A percentile compares a stretch with the other conserved stretches of the same genome.
phyloP scores from a whole-genome alignment of 2,329 filamentous ascomycete species.

The Colletotrichum somersetense region DNA sequence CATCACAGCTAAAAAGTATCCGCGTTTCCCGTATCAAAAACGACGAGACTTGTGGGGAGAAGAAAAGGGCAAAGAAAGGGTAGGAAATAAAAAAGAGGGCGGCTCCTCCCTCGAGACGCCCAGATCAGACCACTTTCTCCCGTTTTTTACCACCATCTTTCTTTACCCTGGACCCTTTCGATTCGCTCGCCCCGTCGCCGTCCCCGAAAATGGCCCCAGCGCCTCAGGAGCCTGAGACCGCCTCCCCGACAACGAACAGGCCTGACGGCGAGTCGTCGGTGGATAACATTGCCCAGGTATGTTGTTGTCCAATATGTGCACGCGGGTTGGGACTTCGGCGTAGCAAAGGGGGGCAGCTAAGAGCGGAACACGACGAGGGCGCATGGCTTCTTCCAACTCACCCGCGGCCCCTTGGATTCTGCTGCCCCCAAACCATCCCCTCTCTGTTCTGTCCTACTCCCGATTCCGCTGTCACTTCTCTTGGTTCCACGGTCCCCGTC shows the following conservation, averaged over 20 bases:
- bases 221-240: slow-evolving; percentile 37
- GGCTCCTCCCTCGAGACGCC: slow-evolving; percentile 31
- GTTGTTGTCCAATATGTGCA: slow-evolving; percentile 31
- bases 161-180: slow-evolving; percentile 18
- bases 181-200: slow-evolving; percentile 32
- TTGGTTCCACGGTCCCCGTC: slow-evolving; percentile 2
- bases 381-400: slow-evolving; percentile 25
- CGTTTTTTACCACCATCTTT: slow-evolving; percentile 3
- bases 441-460: not conserved
- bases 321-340: slow-evolving; percentile 18
- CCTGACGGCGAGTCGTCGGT: slow-evolving; percentile 37
- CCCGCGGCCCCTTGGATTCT: slow-evolving; percentile 8
- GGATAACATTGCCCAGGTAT: slow-evolving; percentile 42
- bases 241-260: slow-evolving; percentile 39
- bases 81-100: slow-evolving; percentile 36
- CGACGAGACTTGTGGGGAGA: slow-evolving; percentile 14
- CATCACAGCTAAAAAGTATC: slow-evolving; percentile 25
- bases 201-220: slow-evolving; percentile 41
- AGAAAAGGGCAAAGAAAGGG: slow-evolving; percentile 5
- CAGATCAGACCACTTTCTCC: slow-evolving; percentile 39
- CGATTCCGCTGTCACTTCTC: slow-evolving; percentile 18
- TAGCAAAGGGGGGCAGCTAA: slow-evolving; percentile 18
- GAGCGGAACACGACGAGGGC: slow-evolving; percentile 18
- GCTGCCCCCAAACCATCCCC: slow-evolving; percentile 2
- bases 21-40: slow-evolving; percentile 31